Evolutionary conservation across 192 early-diverging fungal genomes (phyloP), one percentile per base, ranked within the genome.

Genomic region (Gamsiella multidivaricata): DNA sequence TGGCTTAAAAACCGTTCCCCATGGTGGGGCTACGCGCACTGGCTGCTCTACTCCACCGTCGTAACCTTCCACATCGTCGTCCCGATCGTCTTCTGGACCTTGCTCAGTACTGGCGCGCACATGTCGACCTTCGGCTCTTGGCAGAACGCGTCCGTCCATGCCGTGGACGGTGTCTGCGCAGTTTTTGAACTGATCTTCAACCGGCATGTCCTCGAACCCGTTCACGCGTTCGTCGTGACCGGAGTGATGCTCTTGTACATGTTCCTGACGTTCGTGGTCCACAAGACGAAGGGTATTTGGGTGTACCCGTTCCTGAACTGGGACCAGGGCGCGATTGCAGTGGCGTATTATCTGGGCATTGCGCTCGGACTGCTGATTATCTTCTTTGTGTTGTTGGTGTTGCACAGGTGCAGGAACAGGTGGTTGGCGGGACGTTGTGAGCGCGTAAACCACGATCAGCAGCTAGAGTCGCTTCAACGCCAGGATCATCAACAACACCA

Each of bases 261-360:
- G 65, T 47, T 55, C 5, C 57, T 81, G 56, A 70, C 80, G 5
- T 81, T 71, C 50, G 49, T 81, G 3, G 61, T 78, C n/a, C 55
- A 58, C n/a, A 63, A 39, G 31, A 67, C 66, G 15, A 23, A 50
- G 17, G 68, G 70, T 1, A 28, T 34, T 10, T 81, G 73, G 63
- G 67, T 81, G 0, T 81, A 81, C 39, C 55, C 80, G 0, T 81
- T 81, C 50, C 22, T 81, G 45, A 32, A 81, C 49, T 81, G 73
- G 64, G 31, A 70, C 31, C 73, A 69, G n/a, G 67, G 68, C 0
- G 39, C 69, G 0, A 71, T 65, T 15, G 53, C 32, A 14, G 67
- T 55, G 5, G 66, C 63, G 2, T 70, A 71, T 50, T 64, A 70
- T 22, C 1, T 76, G 3, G 73, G 59, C 0, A 65, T 81, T 18